Evolutionary conservation across 192 early-diverging fungal genomes (phyloP).

Genomic region (Gonapodya prolifera): DNA sequence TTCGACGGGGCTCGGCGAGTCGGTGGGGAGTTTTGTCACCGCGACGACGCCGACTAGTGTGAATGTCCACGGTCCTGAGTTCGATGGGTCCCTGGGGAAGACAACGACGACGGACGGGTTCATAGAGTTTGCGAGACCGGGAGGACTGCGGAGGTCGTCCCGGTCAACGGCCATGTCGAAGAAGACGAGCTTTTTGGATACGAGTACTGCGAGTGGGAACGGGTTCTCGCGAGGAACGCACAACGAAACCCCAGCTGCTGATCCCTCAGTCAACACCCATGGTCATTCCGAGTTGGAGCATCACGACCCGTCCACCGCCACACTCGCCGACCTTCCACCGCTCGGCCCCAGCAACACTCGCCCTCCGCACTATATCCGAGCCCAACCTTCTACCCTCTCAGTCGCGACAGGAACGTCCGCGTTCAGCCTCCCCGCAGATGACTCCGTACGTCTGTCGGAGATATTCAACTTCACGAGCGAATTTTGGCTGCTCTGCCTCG

Average conservation of each 20-base stretch:
- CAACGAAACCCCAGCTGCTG: not conserved
- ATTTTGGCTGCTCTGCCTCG: constrained; percentile 29
- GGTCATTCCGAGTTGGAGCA: too few species aligned
- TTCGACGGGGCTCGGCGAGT: not conserved
- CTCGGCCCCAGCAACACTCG: not conserved
- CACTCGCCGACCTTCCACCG: too few species aligned
- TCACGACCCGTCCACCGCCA: too few species aligned
- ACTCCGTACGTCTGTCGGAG: not conserved
- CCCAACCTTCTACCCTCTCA: not conserved
- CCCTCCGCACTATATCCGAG: not conserved
- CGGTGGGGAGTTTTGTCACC: not conserved
- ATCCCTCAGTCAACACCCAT: not conserved
- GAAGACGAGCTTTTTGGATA: not conserved
- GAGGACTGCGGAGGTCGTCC: not conserved
- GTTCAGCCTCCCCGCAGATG: not conserved
- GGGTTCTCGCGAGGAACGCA: not conserved
- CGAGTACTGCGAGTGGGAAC: not conserved
- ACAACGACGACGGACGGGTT: not conserved
- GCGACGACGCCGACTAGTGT: not conserved
- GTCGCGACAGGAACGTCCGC: not conserved
- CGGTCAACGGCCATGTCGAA: not conserved
- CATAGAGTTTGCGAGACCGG: too few species aligned
- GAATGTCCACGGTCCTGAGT: not conserved
- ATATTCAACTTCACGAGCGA: constrained; percentile 20
- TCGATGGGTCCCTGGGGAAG: not conserved